Conservation (phyloP, 2,329 filamentous ascomycete species). For the Ophiostoma novo-ulmi region DNA sequence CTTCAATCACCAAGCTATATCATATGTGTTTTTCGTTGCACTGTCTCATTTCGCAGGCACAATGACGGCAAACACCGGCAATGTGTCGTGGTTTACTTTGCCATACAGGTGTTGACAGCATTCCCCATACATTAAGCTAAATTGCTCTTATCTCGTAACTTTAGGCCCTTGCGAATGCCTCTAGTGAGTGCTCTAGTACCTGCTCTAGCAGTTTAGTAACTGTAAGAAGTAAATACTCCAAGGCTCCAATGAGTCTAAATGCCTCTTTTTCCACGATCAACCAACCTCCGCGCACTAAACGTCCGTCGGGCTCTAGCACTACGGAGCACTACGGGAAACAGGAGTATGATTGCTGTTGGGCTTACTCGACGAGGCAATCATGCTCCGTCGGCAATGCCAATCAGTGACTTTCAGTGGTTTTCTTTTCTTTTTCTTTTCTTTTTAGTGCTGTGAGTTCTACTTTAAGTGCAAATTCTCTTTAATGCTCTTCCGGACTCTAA, state of each 20-base stretch:
- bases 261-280: not conserved
- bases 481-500: not conserved
- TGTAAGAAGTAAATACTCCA: not conserved
- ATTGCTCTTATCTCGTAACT: not conserved
- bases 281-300: conserved; percentile 1
- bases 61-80: not conserved
- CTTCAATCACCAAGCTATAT: not conserved
- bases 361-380: not conserved
- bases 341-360: not conserved
- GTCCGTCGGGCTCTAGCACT: not conserved
- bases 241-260: not conserved
- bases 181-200: not conserved
- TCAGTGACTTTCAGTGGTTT: not conserved
- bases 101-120: not conserved
- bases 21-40: not conserved
- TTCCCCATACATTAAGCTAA: not conserved
- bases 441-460: not conserved
- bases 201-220: not conserved
- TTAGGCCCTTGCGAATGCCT: not conserved
- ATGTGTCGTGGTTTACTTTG: not conserved
- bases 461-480: not conserved
- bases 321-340: not conserved
- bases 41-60: no score
- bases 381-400: not conserved
- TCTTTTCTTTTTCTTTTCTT: not conserved